Evolutionary conservation across 345 rosid genomes (phyloP).

Genomic region (Euphorbia lathyris): DNA sequence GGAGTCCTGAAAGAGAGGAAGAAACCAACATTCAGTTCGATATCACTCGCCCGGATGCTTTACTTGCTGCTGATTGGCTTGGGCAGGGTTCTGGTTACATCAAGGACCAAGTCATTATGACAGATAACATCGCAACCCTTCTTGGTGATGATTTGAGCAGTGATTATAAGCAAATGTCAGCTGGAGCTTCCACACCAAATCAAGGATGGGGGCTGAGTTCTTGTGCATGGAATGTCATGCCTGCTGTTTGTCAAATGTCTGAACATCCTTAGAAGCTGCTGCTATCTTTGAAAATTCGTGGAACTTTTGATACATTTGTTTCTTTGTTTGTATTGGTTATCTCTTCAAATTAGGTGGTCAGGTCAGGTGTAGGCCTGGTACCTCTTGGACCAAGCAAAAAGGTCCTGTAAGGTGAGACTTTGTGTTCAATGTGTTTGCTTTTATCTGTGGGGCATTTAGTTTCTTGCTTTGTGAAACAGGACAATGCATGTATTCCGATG

Average conservation of each 20-base stretch:
- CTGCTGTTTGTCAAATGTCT: conserved; percentile 66
- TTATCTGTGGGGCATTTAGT: conserved; percentile 19
- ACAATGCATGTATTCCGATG: conserved; percentile 17
- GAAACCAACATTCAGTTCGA: conserved; percentile 32
- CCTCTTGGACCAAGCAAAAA: conserved; percentile 17
- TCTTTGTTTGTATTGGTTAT: conserved; percentile 18
- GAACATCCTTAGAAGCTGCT: conserved; percentile 46
- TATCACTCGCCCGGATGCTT: conserved; percentile 51
- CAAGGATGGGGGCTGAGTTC: conserved; percentile 61
- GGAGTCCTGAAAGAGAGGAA: conserved; percentile 36
- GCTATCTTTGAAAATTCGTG: conserved; percentile 16
- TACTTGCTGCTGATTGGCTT: conserved; percentile 74
- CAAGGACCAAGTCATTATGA: conserved; percentile 52
- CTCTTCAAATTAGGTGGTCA: conserved; percentile 13
- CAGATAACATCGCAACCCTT: conserved; percentile 60
- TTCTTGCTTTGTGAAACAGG: conserved; percentile 12
- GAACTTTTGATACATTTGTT: conserved; percentile 2
- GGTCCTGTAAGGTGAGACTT: conserved; percentile 9
- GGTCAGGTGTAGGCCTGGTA: conserved; percentile 10
- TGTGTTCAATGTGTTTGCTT: conserved; percentile 17
- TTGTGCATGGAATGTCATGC: conserved; percentile 84
- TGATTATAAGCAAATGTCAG: conserved; percentile 52
- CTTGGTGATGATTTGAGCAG: conserved; percentile 69
- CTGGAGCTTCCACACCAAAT: conserved; percentile 41
- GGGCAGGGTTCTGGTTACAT: conserved; percentile 51